These are phyloP conservation scores for Harringtonia lauricola DNA, from an alignment of 2,329 filamentous ascomycete species.

Conservation along the genomic window DNA sequence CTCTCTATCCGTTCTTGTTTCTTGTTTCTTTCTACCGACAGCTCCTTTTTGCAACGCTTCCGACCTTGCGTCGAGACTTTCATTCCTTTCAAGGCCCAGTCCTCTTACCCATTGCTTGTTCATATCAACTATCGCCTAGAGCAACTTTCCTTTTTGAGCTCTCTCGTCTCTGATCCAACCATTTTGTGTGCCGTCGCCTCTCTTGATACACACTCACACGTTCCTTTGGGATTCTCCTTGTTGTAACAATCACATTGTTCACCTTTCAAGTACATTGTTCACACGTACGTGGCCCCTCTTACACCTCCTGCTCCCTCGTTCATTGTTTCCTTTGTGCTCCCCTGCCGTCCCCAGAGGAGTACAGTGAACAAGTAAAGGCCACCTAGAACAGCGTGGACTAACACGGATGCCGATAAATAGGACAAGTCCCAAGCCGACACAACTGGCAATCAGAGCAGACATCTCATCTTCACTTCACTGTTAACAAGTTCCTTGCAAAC, in stretches of 20 bases:
- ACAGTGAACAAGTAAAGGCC: too few species aligned
- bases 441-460: background rate
- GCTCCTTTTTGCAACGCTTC: constrained; percentile 17
- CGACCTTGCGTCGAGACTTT: too few species aligned
- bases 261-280: too few species aligned
- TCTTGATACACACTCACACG: background rate
- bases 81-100: constrained; percentile 26
- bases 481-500: background rate
- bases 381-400: constrained; percentile 1
- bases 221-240: background rate
- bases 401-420: background rate
- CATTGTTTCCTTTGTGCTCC: too few species aligned
- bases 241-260: too few species aligned
- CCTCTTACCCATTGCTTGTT: constrained; percentile 17
- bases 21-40: background rate
- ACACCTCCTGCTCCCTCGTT: too few species aligned
- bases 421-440: constrained; percentile 1
- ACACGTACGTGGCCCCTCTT: too few species aligned
- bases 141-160: constrained; percentile 28
- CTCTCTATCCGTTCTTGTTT: constrained; percentile 5
- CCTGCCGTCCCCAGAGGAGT: background rate
- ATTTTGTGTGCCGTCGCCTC: background rate
- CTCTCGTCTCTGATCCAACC: constrained; percentile 3
- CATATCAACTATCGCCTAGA: constrained; percentile 24
- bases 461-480: background rate